These are phyloP conservation scores for Fusarium sp. DNA, from an alignment of 2,329 filamentous ascomycete species.

Conservation along the genomic window DNA sequence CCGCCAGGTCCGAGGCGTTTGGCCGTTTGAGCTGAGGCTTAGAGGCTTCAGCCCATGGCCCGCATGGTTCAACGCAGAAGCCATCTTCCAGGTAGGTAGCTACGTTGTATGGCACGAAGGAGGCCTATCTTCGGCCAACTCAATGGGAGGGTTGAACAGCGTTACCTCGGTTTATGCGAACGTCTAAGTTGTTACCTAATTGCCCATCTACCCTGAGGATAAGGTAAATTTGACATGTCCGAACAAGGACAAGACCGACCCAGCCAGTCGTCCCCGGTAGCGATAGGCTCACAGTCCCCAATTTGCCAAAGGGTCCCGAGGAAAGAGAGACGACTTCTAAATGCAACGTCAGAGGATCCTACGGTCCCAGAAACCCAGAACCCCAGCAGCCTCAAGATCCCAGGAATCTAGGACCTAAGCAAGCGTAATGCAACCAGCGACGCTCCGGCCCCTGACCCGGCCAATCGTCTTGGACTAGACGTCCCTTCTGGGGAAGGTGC, in stretches of 20 bases:
- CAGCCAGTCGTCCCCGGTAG: constrained; percentile 27
- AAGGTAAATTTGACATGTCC: constrained; percentile 30
- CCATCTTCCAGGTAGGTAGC: not conserved
- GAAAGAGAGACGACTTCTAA: constrained; percentile 34
- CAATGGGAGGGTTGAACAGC: constrained; percentile 23
- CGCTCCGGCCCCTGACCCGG: constrained; percentile 41
- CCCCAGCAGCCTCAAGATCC: constrained; percentile 17
- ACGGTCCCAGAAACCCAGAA: constrained; percentile 3
- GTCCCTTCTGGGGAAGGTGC: constrained; percentile 37
- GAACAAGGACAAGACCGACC: constrained; percentile 26
- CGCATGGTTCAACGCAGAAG: constrained; percentile 9
- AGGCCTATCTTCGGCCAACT: constrained; percentile 5
- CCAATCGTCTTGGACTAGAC: constrained; percentile 31
- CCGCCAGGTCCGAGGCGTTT: constrained; percentile 16
- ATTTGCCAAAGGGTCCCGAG: constrained; percentile 23
- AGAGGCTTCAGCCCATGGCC: constrained; percentile 8
- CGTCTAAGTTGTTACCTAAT: constrained; percentile 12
- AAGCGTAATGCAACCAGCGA: constrained; percentile 26
- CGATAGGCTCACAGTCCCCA: constrained; percentile 25
- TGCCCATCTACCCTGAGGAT: constrained; percentile 14
- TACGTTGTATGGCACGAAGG: not conserved
- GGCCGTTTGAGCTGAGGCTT: constrained; percentile 6
- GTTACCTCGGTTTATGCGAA: constrained; percentile 34
- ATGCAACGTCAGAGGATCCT: constrained; percentile 36
- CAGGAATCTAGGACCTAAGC: constrained; percentile 17